Evolutionary conservation across 306 rosid species (phyloP), one percentile per base, ranked within the genome.

Genomic region (Sesbania bispinosa): DNA sequence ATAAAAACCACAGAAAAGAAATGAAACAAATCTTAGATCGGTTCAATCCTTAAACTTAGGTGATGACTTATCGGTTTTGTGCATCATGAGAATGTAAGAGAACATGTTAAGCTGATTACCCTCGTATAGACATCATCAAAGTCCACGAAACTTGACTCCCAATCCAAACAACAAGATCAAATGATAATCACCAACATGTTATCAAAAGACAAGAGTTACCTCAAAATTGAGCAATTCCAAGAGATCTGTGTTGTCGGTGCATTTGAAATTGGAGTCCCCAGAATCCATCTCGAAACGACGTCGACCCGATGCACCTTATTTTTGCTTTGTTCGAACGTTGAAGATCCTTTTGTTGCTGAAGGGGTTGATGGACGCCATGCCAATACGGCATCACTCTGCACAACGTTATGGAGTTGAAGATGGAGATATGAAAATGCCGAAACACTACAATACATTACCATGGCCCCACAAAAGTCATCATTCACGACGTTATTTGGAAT

Each of bases 181-280:
- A 35, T 30, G 47, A 68, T 33, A 54, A 70, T 2, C 33, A 70
- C 18, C 45, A 45, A 55, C 55, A 38, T 8, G 41, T 27, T 30
- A 2, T 41, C n/a, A 8, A 45, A 16, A 19, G 47, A 29, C 10
- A 53, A 65, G 6, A 1, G 41, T 2, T 64, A 76, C 80, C 80
- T 65, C 15, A 10, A 57, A 45, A 52, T 20, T 66, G 74, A 55
- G 60, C 38, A 42, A 67, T 55, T 55, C 16, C 35, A 15, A 46
- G 62, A 67, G 80, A 76, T 76, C 80, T 42, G 41, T 6, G 7
- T 7, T 16, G 32, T 47, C 62, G 62, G 62, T 39, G 27, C 8
- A 29, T n/a, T 23, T n/a, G 39, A 69, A 69, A 69, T 24, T 16
- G 1, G 48, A 41, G 35, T 62, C 41, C 27, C 35, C 24, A 3